phyloP scores from a whole-genome alignment of 2,329 filamentous ascomycete genomes.

The Cordyceps fumosorosea region DNA sequence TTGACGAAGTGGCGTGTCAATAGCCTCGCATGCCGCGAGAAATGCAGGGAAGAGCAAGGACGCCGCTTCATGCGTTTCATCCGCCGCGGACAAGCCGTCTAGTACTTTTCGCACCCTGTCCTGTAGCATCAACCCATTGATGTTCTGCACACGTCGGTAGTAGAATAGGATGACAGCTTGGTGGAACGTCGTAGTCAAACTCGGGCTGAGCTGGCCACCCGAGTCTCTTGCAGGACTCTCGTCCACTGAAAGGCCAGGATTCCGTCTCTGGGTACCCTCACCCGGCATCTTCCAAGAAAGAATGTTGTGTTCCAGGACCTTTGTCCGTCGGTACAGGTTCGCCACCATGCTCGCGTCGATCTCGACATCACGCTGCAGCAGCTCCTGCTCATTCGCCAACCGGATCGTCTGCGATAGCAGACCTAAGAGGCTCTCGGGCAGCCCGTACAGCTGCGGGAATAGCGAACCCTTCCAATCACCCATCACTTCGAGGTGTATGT shows the following conservation, averaged over 20 bases:
- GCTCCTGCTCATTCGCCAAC: constrained; percentile 7
- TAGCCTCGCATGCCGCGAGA: background rate
- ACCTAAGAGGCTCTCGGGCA: constrained; percentile 5
- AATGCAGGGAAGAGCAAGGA: background rate
- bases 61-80: background rate
- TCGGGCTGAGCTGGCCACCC: background rate
- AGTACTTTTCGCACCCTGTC: constrained; percentile 1
- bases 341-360: background rate
- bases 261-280: background rate
- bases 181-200: background rate
- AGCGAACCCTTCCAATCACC: background rate
- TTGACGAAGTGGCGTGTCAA: background rate
- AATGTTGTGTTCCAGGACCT: background rate
- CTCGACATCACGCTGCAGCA: background rate
- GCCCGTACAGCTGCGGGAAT: constrained; percentile 1
- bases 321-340: background rate
- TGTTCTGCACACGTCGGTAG: constrained; percentile 6
- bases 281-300: background rate
- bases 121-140: constrained; percentile 8
- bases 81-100: background rate
- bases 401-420: constrained; percentile 7
- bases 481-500: constrained; percentile 3
- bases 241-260: no score
- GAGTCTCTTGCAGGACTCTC: background rate
- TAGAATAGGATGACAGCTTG: constrained; percentile 5